A percentile compares a stretch with the other conserved stretches of the same genome.
These are phyloP conservation scores for Takashimella tepidaria DNA, from an alignment of 1,284 basidiomycete genomes.

Conservation along the genomic window DNA sequence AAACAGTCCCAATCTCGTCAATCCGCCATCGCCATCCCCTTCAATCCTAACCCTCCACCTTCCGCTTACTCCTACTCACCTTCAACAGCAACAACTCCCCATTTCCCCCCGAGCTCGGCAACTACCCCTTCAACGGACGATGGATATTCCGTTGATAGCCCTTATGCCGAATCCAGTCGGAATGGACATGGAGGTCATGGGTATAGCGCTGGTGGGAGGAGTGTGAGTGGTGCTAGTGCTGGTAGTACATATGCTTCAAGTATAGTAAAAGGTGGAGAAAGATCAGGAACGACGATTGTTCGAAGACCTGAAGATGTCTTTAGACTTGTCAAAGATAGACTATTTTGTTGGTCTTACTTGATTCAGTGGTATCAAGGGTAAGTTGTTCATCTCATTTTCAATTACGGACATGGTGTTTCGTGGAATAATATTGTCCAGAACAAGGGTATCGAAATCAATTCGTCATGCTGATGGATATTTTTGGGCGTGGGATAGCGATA, in stretches of 20 bases:
- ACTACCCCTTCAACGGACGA: conserved; percentile 12
- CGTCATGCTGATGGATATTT: background rate
- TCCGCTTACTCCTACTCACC: conserved; percentile 12
- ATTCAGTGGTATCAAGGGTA: conserved; percentile 46
- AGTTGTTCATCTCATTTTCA: too few relatives aligned
- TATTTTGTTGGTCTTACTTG: conserved; percentile 42
- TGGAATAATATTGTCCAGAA: background rate
- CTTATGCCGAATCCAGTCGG: conserved; percentile 12
- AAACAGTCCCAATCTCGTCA: conserved; percentile 13
- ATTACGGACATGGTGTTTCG: background rate
- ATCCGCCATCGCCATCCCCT: conserved; percentile 7
- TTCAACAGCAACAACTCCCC: conserved; percentile 11
- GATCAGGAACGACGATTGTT: conserved; percentile 7
- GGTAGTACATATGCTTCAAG: conserved; percentile 2
- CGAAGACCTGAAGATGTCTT: conserved; percentile 39
- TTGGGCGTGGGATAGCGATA: conserved; percentile 33
- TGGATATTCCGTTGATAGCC: conserved; percentile 9
- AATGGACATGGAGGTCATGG: conserved; percentile 1
- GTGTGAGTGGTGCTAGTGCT: conserved; percentile 7
- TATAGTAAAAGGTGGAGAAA: conserved; percentile 10
- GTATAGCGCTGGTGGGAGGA: background rate
- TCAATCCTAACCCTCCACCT: conserved; percentile 12
- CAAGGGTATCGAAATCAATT: background rate
- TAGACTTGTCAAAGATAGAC: conserved; percentile 32
- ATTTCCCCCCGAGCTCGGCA: conserved; percentile 4